Evolutionary conservation across 225 moss, liverwort and hornwort species (phyloP), one percentile per base, ranked within the genome.

Genomic region (Polytrichum commune): DNA sequence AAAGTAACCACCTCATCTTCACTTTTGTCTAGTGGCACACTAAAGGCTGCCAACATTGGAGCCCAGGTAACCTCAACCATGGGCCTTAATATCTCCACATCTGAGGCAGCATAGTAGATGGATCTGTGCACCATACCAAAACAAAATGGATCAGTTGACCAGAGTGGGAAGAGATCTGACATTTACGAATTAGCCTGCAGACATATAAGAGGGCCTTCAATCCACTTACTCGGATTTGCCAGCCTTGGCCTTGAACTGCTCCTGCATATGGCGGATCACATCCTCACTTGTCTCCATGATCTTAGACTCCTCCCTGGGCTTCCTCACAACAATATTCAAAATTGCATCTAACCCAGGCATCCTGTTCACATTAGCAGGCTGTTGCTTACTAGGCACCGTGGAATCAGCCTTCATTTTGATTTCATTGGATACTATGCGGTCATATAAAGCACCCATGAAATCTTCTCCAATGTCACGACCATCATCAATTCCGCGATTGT

Each of bases 1-100:
- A 90, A 99, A 63, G 95, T 99, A 61, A 99, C 86, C 46, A 99
- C 81, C 77, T 99, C 98, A 76, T 99, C 98, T 86, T 95, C 98
- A 84, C 98, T 99, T 86, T 93, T 95, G 72, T 99, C 98, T 67
- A 99, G 81, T 32, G 98, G 98, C 67, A 99, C 95, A 80, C 98
- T 99, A 55, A 99, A 99, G 65, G 98, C 98, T 83, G 95, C 98
- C 74, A 99, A 82, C 98, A 99, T 99, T 23, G 98, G 98, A 82
- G 98, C 98, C 98, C 98, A 99, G 28, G 98, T 93, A 64, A 99
- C 98, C 83, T 99, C 98, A 65, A 99, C 98, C 98, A 99, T 99
- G 32, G 98, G 98, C 80, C 98, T 95, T 77, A 99, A 80, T 60
- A 99, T 76, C 75, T 99, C 98, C 65, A 99, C 93, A 76, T 99